Evolutionary conservation across 371 early-diverging fungal genomes (phyloP), one percentile per base, ranked within the genome.

Genomic region (Mucor saturninus): DNA sequence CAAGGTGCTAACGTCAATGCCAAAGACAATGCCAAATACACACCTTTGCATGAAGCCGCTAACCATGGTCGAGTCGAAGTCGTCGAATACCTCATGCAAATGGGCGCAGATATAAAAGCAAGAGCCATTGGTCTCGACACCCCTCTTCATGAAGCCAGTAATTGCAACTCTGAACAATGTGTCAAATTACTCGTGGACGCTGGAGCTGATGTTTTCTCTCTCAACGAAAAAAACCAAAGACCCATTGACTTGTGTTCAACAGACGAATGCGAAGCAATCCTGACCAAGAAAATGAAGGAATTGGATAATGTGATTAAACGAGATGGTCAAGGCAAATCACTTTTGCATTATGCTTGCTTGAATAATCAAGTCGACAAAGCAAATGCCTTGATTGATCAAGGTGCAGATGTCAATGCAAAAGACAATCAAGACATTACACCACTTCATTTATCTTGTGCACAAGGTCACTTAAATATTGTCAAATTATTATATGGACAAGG

Each of bases 61-160:
- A 70, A 88, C 6, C 80, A 85, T 51, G 89, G 88, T 7, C 85
- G 86, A 55, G 71, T 70, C n/a, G 83, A 81, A 31, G 81, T 89
- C 28, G 81, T 85, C 5, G 55, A 70, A 54, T 81, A 77, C 45
- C 72, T 93, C 32, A 73, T 91, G 8, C 64, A 75, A 48, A 75
- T 73, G 32, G 76, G 79, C 8, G 86, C 86, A 1, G 84, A 88
- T 56, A 78, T 91, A 45, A 86, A 90, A 63, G 83, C 81, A 0
- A 66, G 77, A 46, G 89, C 87, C 30, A 74, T 77, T 40, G 87
- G 89, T 52, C 80, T 85, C 46, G 87, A 87, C 49, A 91, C 93
- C 8, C 88, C 95, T 13, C 60, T 95, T 32, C 94, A 94, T 73
- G 93, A 93, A 74, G 93, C 93, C 9, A 82, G 88, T 29, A 75